Base-by-base conservation (phyloP, 2,329 filamentous ascomycete genomes). In the Nemania bipapillata region DNA sequence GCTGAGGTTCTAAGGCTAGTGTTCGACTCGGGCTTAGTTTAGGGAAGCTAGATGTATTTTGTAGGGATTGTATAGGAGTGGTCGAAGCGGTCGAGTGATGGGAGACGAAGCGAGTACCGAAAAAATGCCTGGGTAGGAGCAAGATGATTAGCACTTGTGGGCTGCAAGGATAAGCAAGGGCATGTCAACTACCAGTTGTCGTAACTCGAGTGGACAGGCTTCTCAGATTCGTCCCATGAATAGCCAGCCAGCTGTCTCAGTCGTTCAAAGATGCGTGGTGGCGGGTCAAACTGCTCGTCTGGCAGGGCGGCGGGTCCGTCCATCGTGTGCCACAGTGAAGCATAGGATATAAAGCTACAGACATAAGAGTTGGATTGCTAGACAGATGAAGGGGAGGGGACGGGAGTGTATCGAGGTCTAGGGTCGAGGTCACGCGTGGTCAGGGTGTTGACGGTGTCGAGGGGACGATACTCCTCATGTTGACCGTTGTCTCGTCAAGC, bases 221-320 rank as follows among this genome's bases (percentile, higher is more conserved):
- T 80, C 65, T 77, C 79, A 15, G 86, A 85, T 73, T 92, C 90
- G 79, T 94, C 91, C 92, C 92, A 94, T 6, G 86, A 88, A 78
- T 93, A 94, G 61, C 91, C 91, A 53, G 90, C 86, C 72, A 94
- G 85, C 78, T 92, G 90, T 70, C 87, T 86, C 72, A 94, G 84
- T 58, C 92, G 88, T 78, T 94, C 91, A 74, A 90, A 91, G 61
- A 94, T 86, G 75, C 90, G 88, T 72, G 86, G 83, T 50, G 90
- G 91, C 67, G 90, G 89, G 77, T 89, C 87, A 75, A 87, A 82
- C 74, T 83, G 80, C 79, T 88, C 85, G 77, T 88, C 86, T 74
- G 80, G 79, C 79, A 82, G 79, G 78, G 82, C 79, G 71, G 80
- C 79, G 76, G 81, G 79, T 78, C 82, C 81, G 79, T 87, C 86